Evolutionary conservation across 495 filamentous ascomycete genomes (phyloP), one percentile per base, ranked within the genome.

Genomic region (Trichoderma asperelloides): DNA sequence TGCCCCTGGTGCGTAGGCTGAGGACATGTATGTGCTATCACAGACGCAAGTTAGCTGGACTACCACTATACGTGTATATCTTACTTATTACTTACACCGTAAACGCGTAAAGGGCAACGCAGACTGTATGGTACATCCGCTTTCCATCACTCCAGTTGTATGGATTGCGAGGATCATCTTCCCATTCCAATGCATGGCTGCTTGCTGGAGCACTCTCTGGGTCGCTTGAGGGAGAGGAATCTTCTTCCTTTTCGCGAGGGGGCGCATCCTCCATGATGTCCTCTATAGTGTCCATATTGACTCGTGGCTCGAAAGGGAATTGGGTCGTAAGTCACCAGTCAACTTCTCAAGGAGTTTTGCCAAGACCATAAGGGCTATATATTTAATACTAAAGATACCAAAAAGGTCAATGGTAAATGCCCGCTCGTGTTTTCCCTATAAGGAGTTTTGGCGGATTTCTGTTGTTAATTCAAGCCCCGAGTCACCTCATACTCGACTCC

Each of bases 141-240:
- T 60, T 60, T 28, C 55, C 55, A 60, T 60, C 55, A 13, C 55
- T 60, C 55, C 55, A 60, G 25, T 60, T 60, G 55, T 60, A 30
- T 15, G 55, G 55, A 30, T 60, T 60, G 55, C 55, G 55, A 60
- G 55, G 55, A 30, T 60, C 55, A 25, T 60, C 25, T 18, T 60
- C 55, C 55, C 55, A 60, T 2, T 60, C 55, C 55, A 30, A 11
- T 33, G 9, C 55, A 13, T 60, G 55, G 2, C 11, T 28, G 25
- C 55, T 60, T 18, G 3, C 55, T 15, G 55, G 55, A 11, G 25
- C 25, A 25, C 55, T 60, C 9, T 60, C 55, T 2, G 55, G 55
- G 13, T 60, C 25, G 16, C 55, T 60, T 11, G 55, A 13, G 27
- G 55, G 55, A 13, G 13, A 16, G 3, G 55, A 60, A 25, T 27